Base-by-base conservation (phyloP, 345 rosid species). In the Turritis glabra region DNA sequence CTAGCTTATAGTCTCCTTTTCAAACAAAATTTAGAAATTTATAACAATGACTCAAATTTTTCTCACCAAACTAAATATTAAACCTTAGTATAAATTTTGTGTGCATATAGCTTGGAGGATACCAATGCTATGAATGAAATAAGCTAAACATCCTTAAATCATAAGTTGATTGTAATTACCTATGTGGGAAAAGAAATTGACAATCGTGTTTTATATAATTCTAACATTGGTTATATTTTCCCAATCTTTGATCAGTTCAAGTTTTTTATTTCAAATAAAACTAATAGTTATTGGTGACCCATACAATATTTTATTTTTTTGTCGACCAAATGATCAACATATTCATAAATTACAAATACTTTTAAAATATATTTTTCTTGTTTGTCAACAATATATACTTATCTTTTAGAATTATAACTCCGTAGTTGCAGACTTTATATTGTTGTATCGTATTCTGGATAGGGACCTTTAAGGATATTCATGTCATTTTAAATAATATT, bases 1-100 rank as follows among this genome's bases (percentile, higher is more conserved):
- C 7, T 50, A 66, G 22, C 33, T 66, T 48, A 7, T 8, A 47
- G 41, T 47, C 43, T 30, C 56, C 55, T 65, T 29, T 66, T 61
- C 33, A 61, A 22, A 51, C 35, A 35, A n/a, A 18, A 17, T 37
- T 27, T 29, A 1, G 8, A 27, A 29, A 0, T 43, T 5, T 26
- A 17, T 64, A 44, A 26, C 17, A 26, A 15, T 2, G 15, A 27
- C 38, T 63, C 38, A 21, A 9, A 48, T 32, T 64, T 11, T 47
- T 50, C 21, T 48, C 15, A 66, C 33, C 18, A n/a, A 30, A 30
- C 8, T 29, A 5, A 27, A 27, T 48, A 21, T 50, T 3, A 9
- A 50, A 50, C 26, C 10, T 50, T 13, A 27, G 11, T 8, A n/a
- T 29, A 8, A 27, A 1, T 3, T 29, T 12, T 51, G 11, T 2